Percentiles rank a stretch among this genome's conserved stretches.
phyloP scores from a whole-genome alignment of 148 eudicot species.

The Hydrangea macrophylla region DNA sequence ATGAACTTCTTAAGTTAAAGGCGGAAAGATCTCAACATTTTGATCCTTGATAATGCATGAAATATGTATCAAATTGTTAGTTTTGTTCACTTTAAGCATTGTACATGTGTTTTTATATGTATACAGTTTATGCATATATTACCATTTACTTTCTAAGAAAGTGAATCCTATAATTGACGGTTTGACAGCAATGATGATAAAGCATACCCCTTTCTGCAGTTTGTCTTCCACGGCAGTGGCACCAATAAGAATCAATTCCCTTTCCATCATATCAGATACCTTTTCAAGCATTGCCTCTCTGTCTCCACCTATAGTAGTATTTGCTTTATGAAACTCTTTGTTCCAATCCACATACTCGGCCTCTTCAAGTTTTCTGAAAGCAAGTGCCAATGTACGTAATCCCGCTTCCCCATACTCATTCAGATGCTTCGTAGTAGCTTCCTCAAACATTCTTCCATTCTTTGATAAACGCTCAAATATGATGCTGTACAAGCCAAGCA shows the following conservation, averaged over 20 bases:
- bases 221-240: slow-evolving; percentile 98
- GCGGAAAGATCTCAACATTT: too few species aligned
- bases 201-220: slow-evolving; percentile 77
- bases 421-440: slow-evolving; percentile 68
- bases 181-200: background rate
- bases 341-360: slow-evolving; percentile 73
- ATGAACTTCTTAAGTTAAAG: too few species aligned
- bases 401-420: slow-evolving; percentile 94
- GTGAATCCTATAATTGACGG: background rate
- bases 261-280: slow-evolving; percentile 76
- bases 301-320: slow-evolving; percentile 66
- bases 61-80: too few species aligned
- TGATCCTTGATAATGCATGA: too few species aligned
- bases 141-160: too few species aligned
- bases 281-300: slow-evolving; percentile 71
- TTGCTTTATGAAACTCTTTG: slow-evolving; percentile 69
- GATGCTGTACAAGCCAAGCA: slow-evolving; percentile 48
- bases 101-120: too few species aligned
- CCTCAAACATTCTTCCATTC: slow-evolving; percentile 62
- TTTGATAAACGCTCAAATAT: slow-evolving; percentile 83
- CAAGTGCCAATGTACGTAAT: slow-evolving; percentile 82
- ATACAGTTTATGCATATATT: too few species aligned
- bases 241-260: slow-evolving; percentile 83
- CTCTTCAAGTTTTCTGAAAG: slow-evolving; percentile 78
- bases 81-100: too few species aligned